These are phyloP conservation scores for Voacanga thouarsii DNA, from an alignment of 257 asterid genomes.

Conservation along the genomic window DNA sequence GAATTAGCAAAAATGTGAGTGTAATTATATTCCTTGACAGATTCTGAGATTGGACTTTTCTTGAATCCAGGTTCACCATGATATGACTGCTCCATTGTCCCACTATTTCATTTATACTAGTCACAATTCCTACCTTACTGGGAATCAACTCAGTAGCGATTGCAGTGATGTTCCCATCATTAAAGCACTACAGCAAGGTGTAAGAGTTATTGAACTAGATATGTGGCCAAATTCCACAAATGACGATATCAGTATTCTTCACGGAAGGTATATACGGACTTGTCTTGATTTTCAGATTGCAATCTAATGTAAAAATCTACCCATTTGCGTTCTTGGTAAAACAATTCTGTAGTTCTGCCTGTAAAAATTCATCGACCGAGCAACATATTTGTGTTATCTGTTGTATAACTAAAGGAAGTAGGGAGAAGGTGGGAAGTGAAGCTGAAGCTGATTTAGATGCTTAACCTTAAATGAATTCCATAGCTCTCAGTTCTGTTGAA, in stretches of 20 bases:
- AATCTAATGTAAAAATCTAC: not conserved
- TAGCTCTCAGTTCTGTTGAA: not conserved
- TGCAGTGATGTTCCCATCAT: constrained; percentile 67
- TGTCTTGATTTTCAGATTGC: not conserved
- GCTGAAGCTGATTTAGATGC: not conserved
- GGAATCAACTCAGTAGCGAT: constrained; percentile 70
- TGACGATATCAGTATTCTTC: constrained; percentile 65
- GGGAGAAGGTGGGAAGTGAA: not conserved
- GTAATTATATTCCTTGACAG: not conserved
- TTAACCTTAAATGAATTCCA: not conserved
- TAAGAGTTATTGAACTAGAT: constrained; percentile 72
- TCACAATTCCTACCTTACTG: constrained; percentile 78
- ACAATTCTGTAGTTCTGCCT: not conserved
- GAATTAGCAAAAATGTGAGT: not conserved
- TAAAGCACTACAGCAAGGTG: constrained; percentile 63
- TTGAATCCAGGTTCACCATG: constrained; percentile 55
- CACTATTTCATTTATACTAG: constrained; percentile 72
- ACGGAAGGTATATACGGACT: constrained; percentile 56
- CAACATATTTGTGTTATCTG: not conserved
- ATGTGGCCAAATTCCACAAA: constrained; percentile 84
- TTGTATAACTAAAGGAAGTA: not conserved
- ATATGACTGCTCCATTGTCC: constrained; percentile 65
- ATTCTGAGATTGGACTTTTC: not conserved
- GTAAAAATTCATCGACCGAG: not conserved
- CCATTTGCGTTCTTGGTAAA: not conserved